phyloP scores from a whole-genome alignment of 768 basidiomycete species.

The Neoboletus subvelutipes region DNA sequence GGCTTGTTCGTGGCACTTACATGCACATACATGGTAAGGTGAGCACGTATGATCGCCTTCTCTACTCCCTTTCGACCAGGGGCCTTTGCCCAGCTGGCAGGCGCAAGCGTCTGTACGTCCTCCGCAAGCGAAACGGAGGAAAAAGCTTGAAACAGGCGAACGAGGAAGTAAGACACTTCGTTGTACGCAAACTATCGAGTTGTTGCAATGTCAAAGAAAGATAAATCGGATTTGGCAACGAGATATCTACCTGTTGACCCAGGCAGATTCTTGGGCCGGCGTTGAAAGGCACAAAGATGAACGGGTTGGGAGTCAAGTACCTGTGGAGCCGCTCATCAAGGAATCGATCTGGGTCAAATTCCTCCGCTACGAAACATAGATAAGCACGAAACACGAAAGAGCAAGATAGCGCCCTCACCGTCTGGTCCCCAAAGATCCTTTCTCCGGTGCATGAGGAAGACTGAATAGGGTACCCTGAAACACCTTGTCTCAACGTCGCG shows the following conservation, averaged over 20 bases:
- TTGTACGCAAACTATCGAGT: slow-evolving; percentile 58
- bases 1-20: slow-evolving; percentile 32
- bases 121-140: slow-evolving; percentile 42
- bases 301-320: slow-evolving; percentile 54
- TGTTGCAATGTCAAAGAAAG: slow-evolving; percentile 1
- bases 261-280: slow-evolving; percentile 40
- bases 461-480: slow-evolving; percentile 43
- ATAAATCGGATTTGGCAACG: background rate
- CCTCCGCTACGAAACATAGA: slow-evolving; percentile 37
- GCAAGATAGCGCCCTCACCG: slow-evolving; percentile 34
- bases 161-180: slow-evolving; percentile 61
- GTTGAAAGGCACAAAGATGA: slow-evolving; percentile 46
- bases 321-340: slow-evolving; percentile 57
- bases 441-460: slow-evolving; percentile 59
- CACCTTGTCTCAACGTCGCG: background rate
- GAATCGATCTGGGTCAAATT: slow-evolving; percentile 69
- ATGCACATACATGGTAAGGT: slow-evolving; percentile 55
- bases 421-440: slow-evolving; percentile 68
- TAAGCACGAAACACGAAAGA: background rate
- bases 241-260: slow-evolving; percentile 34
- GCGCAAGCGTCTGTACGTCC: slow-evolving; percentile 47
- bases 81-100: slow-evolving; percentile 41
- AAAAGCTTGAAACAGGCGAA: slow-evolving; percentile 57
- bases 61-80: slow-evolving; percentile 43
- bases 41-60: slow-evolving; percentile 43